A percentile compares a stretch with the other conserved stretches of the same genome.
phyloP scores from a whole-genome alignment of 441 rosid species.

The Iberis amara region DNA sequence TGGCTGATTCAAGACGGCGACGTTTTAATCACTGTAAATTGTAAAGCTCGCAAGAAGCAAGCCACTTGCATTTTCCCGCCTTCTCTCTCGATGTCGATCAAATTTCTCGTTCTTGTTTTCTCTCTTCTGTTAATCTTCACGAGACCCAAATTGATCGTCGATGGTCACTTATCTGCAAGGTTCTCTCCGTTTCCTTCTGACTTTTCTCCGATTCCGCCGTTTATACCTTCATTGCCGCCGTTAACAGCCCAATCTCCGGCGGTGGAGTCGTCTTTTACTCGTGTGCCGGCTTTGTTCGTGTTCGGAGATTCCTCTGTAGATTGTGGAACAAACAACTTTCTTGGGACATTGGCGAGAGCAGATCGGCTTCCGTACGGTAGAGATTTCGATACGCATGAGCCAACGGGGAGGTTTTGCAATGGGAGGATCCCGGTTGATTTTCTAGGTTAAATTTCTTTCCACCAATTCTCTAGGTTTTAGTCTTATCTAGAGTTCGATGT shows the following conservation, averaged over 20 bases:
- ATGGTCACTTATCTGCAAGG: constrained; percentile 7
- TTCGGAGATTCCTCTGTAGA: constrained; percentile 87
- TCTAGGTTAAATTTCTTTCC: constrained; percentile 47
- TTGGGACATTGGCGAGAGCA: constrained; percentile 85
- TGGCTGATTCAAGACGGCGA: constrained; percentile 13
- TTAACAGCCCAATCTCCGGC: constrained; percentile 28
- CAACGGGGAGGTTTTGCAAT: constrained; percentile 89
- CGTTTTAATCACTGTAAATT: not conserved
- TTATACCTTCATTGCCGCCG: constrained; percentile 21
- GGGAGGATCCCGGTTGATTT: constrained; percentile 92
- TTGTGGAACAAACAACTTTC: constrained; percentile 73
- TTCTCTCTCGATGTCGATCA: constrained; percentile 30
- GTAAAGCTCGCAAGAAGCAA: not conserved
- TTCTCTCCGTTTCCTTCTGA: constrained; percentile 18
- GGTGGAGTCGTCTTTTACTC: constrained; percentile 21
- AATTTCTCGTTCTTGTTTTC: constrained; percentile 34
- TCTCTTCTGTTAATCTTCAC: constrained; percentile 26
- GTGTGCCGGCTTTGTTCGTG: constrained; percentile 50
- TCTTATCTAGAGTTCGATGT: not conserved
- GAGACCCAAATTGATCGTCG: constrained; percentile 21
- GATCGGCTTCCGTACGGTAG: constrained; percentile 89
- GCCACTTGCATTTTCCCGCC: constrained; percentile 24
- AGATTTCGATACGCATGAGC: constrained; percentile 74
- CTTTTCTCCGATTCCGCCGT: constrained; percentile 1
- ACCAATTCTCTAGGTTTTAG: not conserved